Evolutionary conservation across 148 eudicot genomes (phyloP), one percentile per base, ranked within the genome.

Genomic region (Hydrangea macrophylla): DNA sequence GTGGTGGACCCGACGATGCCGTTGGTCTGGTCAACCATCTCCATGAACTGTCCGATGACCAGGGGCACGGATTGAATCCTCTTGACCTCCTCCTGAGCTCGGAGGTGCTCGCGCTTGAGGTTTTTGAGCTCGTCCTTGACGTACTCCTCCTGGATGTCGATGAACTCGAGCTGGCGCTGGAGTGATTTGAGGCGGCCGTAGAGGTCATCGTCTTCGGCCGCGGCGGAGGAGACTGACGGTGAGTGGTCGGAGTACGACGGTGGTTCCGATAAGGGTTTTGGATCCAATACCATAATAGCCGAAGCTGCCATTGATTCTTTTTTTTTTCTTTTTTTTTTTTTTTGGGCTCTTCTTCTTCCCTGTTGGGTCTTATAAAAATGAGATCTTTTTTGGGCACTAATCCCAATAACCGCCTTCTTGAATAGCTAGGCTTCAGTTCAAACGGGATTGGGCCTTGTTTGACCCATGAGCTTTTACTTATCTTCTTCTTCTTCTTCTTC

Each of bases 41-140:
- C 92, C 92, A 87, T 87, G 76, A 87, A 87, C 68, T 87, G 92
- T 0, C 92, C 92, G 26, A 87, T 87, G 0, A 88, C 93, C 20
- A 85, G 83, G 0, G 90, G 90, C 5, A 88, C 88, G 2, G 90
- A 88, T 26, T 88, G 90, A 64, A 88, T 88, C 61, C 92, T 53
- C 58, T 88, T 88, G 8, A 88, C 92, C 74, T 88, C 92, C 31
- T 88, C 92, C 48, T 88, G 92, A 2, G 92, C 87, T 8, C 92
- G 70, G 0, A 88, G 79, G 2, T 27, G 82, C 73, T 88, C 92
- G 28, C 89, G 68, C 31, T 82, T 86, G 32, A 88, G 82, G 60
- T 88, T 88, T 60, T 88, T 88, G 7, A 76, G 81, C 75, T 88
- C 89, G 51, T 88, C 92, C 53, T 88, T 88, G 6, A 88, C 88